Base-by-base conservation (phyloP, 768 basidiomycete genomes). In the Suillus paluster region DNA sequence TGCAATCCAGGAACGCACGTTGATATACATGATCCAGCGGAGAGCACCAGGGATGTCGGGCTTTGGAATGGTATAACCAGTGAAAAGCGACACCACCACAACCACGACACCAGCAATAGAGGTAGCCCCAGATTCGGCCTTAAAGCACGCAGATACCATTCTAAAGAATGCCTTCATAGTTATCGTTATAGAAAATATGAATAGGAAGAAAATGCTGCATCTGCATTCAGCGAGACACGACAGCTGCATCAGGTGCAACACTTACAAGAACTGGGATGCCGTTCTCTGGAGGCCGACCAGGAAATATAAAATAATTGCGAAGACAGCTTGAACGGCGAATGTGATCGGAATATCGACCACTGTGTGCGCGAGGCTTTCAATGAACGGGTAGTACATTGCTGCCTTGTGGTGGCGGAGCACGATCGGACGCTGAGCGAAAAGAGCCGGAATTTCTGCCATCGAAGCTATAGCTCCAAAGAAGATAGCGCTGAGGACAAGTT, bases 161-260 rank as follows among this genome's bases (percentile, higher is more conserved):
- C 92, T 79, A 85, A 95, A 97, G 80, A 95, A 92, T 0, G 87
- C 90, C 74, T 92, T 90, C 86, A 95, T 89, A 25, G 85, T 73
- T 57, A 94, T 78, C 72, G 84, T 92, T 2, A 85, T 83, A 27
- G 84, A 21, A 63, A 89, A 90, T 55, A 81, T 81, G 74, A 90
- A 81, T 23, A 95, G 74, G 70, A 88, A 86, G 78, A 83, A 87
- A 19, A 88, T 80, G 71, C 81, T 84, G 74, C 82, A 85, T 19
- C 68, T 80, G 19, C 70, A 3, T 55, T 55, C 38, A 55, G 38
- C 38, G 23, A 25, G 71, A 59, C 62, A 71, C 6, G 1, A 7
- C 0, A 34, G 17, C 6, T 12, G 5, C 68, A 6, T 59, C 30
- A 30, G 45, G 10, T 6, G 1, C 0, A 39, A 8, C 71, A 76